Base-by-base conservation (phyloP, 106 monocot genomes). In the Dendrobium chrysotoxum region DNA sequence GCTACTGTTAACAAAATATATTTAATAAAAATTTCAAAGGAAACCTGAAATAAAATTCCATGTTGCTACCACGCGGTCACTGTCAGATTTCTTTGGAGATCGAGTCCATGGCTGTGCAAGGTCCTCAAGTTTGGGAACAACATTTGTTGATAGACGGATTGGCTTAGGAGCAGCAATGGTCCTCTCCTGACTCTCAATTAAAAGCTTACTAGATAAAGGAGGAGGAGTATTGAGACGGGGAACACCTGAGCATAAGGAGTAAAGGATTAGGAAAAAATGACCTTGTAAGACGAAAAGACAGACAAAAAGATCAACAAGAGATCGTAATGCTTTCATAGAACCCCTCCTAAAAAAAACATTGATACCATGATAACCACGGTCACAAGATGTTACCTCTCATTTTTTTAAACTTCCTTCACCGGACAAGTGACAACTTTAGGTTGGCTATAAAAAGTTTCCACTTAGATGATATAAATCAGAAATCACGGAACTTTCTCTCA, bases 201-300 rank as follows among this genome's bases (percentile, higher is more conserved):
- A 72, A 81, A 88, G 79, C 7, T 71, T 80, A 81, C 81, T 83
- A 40, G 88, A 86, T 16, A 88, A 79, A 81, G 92, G 98, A 81
- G 97, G 97, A 47, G 98, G 98, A 66, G 98, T 98, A 81, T 90
- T 95, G 77, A 98, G 86, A 78, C 98, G 94, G 76, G 94, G 98
- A 28, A 95, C 92, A 40, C 92, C 98, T 98, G 61, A 82, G 57
- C 12, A 67, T 23, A 73, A 40, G 11, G 30, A 41, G 28, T 70
- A 40, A 78, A 17, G 12, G 38, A 35, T 66, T 41, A 40, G 50
- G 75, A 45, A 26, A 55, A 78, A 65, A 77, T 26, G 26, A 28
- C 28, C 66, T 28, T 66, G 23, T 9, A 66, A 28, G 10, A 26
- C 25, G 9, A 65, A 65, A 65, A 65, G 65, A 65, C 4, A 65